Evolutionary conservation across 2,329 filamentous ascomycete genomes (phyloP), one percentile per base, ranked within the genome.

Genomic region (Zymoseptoria pseudotritici): DNA sequence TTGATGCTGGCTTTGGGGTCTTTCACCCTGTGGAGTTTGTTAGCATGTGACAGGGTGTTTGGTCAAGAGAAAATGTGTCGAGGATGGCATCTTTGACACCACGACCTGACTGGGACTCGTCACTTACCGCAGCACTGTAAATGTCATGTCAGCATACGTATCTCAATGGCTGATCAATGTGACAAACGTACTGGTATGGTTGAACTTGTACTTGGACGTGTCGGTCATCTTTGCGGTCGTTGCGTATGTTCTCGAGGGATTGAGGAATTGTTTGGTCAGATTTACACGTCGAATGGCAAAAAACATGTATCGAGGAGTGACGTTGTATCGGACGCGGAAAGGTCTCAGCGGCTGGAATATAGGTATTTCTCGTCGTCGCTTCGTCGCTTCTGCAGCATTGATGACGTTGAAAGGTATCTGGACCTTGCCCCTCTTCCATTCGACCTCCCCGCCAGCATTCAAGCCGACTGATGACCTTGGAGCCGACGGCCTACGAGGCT

Each of bases 1-100:
- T 93, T 89, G 76, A 97, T 86, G 83, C 72, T 72, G 46, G 82
- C 84, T 77, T 92, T 87, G 10, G 93, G 93, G 78, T 99, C 91
- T 77, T 97, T 97, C 72, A 97, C 89, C 75, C 93, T 88, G 42
- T 54, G 31, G 53, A 53, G 22, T 51, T n/a, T 24, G 73, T 96
- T 81, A 90, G 90, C 94, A 55, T 49, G 59, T 50, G 56, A 58
- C 36, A n/a, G 36, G 54, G 58, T 61, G 65, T 59, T 42, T 36
- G 63, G 50, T 53, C 17, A 53, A 8, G 20, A n/a, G 50, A 4
- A 5, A 17, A 26, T 22, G 50, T 21, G 9, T 53, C 50, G 6
- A 26, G 5, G 20, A 13, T 6, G 13, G 50, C 24, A 22, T 11
- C n/a, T 11, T 22, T 53, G 50, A 21, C 36, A 17, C 13, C 13